Base-by-base conservation (phyloP, 1,284 basidiomycete species). In the Wolfiporia cocos region DNA sequence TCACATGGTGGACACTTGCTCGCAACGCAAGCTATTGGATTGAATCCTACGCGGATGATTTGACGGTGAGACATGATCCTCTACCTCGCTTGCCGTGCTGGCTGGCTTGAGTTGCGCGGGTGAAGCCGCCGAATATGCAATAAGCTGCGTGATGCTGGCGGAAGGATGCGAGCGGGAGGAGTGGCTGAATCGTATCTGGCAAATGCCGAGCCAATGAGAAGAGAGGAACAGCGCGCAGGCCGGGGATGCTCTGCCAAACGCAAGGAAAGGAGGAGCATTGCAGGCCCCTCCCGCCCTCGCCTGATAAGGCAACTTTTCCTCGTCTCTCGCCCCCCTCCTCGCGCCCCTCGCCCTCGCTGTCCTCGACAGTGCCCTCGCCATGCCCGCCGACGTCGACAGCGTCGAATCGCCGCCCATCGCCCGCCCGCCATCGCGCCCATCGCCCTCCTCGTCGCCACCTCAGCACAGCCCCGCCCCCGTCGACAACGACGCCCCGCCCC, bases 201-300 rank as follows among this genome's bases (percentile, higher is more conserved):
- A 53, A 55, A 57, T 24, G 59, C 59, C 60, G 60, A 45, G 35
- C 60, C 58, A 62, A 62, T 62, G 44, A 55, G 54, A 49, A 39
- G 5, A 39, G 38, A 17, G 17, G 45, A 30, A 49, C 31, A 39
- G 40, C 37, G 44, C 21, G 43, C 46, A 46, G 52, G 49, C 52
- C 54, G 54, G n/a, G n/a, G n/a, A n/a, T n/a, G n/a, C n/a, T n/a
- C n/a, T 50, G 55, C 51, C 49, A 52, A 53, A 19, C 10, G 46
- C 49, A 35, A 51, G 50, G 48, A 48, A 46, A 41, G 48, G 47
- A 48, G 51, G 45, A 50, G 52, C 50, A 47, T 47, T 50, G 47
- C 50, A 51, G 46, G 46, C 50, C 43, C 49, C 47, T 48, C 38
- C 50, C 52, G 34, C 41, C 55, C 54, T 49, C 54, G 55, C 59